Evolutionary conservation across 371 early-diverging fungal species (phyloP), one percentile per base, ranked within the genome.

Genomic region (Fennellomyces sp.): DNA sequence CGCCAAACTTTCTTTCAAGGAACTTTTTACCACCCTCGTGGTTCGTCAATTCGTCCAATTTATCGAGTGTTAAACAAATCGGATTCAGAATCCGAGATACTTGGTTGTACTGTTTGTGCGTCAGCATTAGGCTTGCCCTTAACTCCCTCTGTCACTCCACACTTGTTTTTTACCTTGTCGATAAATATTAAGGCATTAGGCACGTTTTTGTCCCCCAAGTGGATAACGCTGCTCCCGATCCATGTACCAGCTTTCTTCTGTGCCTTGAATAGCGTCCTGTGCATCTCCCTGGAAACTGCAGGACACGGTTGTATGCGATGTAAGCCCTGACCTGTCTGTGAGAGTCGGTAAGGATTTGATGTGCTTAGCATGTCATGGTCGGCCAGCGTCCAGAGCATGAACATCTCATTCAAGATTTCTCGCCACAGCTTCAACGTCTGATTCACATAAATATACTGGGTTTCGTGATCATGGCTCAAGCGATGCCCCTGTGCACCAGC

Each of bases 321-420:
- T 58, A 97, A 72, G 21, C 98, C 98, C 77, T 98, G 98, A 4
- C 98, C 98, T 5, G 98, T 98, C 63, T 98, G 95, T 23, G 89
- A 72, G 48, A 98, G 84, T 5, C 95, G 84, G 76, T 98, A 98
- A 15, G 82, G 71, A 64, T 91, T 92, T 17, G 64, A 63, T 15
- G 81, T 66, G 7, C 72, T 65, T 45, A 98, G 72, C 78, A 98
- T 76, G 67, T 98, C 98, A 45, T 80, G 59, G 72, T 98, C 98
- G 11, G 98, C 89, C 26, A 94, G 66, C 39, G 77, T 83, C 98
- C 98, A 98, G 28, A 98, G 88, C 85, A 85, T 91, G 68, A 95
- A 98, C 95, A 97, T 95, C 56, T 97, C 97, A 76, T 97, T 90
- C 26, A 92, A 76, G 56, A 98, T 91, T 66, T 96, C 97, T 8